These are phyloP conservation scores for Fusarium paranaense DNA, from an alignment of 2,329 filamentous ascomycete genomes.

Conservation along the genomic window DNA sequence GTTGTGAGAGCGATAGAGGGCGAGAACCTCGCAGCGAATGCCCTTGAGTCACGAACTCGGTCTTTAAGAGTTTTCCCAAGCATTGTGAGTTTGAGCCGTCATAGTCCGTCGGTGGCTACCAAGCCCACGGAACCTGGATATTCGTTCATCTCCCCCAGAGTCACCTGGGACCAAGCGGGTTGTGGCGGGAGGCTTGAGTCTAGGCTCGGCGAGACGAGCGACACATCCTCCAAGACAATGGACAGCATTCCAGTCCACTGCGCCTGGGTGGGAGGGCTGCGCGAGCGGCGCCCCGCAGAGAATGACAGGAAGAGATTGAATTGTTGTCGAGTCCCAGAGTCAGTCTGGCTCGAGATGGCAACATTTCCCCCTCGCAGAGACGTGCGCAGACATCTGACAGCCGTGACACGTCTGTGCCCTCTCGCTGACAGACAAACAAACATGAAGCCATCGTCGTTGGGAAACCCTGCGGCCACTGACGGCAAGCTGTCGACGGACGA, in stretches of 20 bases:
- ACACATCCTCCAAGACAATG: slow-evolving; percentile 22
- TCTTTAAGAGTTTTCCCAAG: slow-evolving; percentile 30
- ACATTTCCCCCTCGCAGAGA: background rate
- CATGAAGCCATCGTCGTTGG: slow-evolving; percentile 22
- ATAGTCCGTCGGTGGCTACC: slow-evolving; percentile 28
- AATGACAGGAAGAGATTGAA: slow-evolving; percentile 3
- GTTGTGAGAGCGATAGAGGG: slow-evolving; percentile 1
- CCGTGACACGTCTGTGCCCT: background rate
- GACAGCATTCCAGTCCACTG: slow-evolving; percentile 41
- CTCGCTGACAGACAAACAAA: background rate
- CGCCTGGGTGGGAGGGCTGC: slow-evolving; percentile 12
- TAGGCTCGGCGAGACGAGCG: slow-evolving; percentile 36
- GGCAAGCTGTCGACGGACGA: background rate
- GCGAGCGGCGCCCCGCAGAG: background rate
- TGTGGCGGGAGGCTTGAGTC: slow-evolving; percentile 46
- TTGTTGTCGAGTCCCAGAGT: background rate
- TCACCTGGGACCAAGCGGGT: slow-evolving; percentile 34
- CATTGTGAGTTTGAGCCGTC: slow-evolving; percentile 37
- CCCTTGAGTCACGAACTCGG: slow-evolving; percentile 20
- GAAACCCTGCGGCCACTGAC: slow-evolving; percentile 32
- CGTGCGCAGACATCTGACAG: background rate
- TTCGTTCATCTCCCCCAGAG: slow-evolving; percentile 25
- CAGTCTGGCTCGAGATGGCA: background rate
- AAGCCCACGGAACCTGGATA: slow-evolving; percentile 29
- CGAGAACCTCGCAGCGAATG: slow-evolving; percentile 3